Evolutionary conservation across 345 rosid genomes (phyloP), one percentile per base, ranked within the genome.

Genomic region (Linum tenue): DNA sequence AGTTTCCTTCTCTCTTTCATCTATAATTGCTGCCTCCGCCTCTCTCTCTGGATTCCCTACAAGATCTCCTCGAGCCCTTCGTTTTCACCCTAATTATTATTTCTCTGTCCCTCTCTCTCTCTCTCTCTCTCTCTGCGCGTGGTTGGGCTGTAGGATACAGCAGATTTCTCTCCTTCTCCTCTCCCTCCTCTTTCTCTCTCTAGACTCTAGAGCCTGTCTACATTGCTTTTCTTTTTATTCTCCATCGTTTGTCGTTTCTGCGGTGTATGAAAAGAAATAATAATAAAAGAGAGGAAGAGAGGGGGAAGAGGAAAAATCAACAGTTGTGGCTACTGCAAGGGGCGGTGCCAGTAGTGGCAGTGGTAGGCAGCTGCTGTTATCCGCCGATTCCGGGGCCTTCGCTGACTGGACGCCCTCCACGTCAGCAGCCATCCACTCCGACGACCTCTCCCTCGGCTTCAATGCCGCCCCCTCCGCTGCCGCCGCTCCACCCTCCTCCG

Each of bases 241-340:
- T 22, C 31, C 31, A 22, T 22, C 31, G 31, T 22, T 22, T 22
- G 31, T 22, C 31, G 31, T 22, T 22, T 22, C 31, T 22, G 31
- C 0, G 31, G 31, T 22, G 31, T 22, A 22, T 22, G 31, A 22
- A 22, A 22, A 22, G 31, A 22, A 22, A 22, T 22, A 22, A 22
- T 22, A 22, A 43, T 43, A 43, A 43, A 3, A 48, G 53, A 6
- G 53, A 6, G 2, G 1, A 12, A 48, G 53, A 48, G 7, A 3
- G 53, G 14, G 57, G 56, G 55, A 56, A 17, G 51, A 60, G 37
- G 41, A 48, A 48, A 51, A 62, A 12, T 75, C 39, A 68, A 48
- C 75, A 81, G 84, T 80, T 81, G 97, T 94, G 99, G 99, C 99
- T 85, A 90, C 95, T 66, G 82, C 95, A 79, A 81, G 97, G 90